Base-by-base conservation (phyloP, 2,329 filamentous ascomycete genomes). In the Xylariaceae sp. region DNA sequence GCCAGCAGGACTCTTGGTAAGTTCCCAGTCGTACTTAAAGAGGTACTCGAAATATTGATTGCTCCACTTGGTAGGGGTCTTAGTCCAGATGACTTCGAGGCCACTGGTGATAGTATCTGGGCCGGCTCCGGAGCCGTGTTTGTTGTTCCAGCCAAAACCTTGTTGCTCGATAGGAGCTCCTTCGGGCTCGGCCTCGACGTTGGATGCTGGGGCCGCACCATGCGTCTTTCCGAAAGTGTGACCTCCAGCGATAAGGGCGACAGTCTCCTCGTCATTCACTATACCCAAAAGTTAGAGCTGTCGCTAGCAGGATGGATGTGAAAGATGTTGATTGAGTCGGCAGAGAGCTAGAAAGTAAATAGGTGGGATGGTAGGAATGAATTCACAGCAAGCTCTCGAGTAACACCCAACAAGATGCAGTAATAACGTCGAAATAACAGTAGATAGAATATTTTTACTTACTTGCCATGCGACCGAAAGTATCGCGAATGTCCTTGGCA, bases 161-260 rank as follows among this genome's bases (percentile, higher is more conserved):
- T 88, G 83, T 52, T 77, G 63, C 58, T 84, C 79, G 23, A 91
- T 67, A 33, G 66, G 63, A 44, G 84, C 83, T 11, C 70, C 83
- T 58, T 82, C 76, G 17, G 86, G 86, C 65, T 87, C 86, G 16
- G 72, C 67, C 44, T 83, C 84, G 40, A 88, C 75, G 57, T 88
- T 76, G 52, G 77, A 75, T 16, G 75, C 68, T 14, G 80, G 70
- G 45, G 69, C 85, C 23, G 86, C 86, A 57, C 86, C 86, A 67
- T 91, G 86, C 0, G 85, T 88, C 78, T 91, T 91, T 59, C 86
- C 86, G 57, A 91, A 88, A 21, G 80, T 76, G 73, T 91, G 86
- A 32, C 86, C 86, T 61, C 86, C 86, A 32, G 83, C 83, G 62
- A 91, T 90, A 37, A 91, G 71, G 12, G 86, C 86, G 43, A 87